Evolutionary conservation across 345 rosid genomes (phyloP), one percentile per base, ranked within the genome.

Genomic region (Corchorus capsularis): DNA sequence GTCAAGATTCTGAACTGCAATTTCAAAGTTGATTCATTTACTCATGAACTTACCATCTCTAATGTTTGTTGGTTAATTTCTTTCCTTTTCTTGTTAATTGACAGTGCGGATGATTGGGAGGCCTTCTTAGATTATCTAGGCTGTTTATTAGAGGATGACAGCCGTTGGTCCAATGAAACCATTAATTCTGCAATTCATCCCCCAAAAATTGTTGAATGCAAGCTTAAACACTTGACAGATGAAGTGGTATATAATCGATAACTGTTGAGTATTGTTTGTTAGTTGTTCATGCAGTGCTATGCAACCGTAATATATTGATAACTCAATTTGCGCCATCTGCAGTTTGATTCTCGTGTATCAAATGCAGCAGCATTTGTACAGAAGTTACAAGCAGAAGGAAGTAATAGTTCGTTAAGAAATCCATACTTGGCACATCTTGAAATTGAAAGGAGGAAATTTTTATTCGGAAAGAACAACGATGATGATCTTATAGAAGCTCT

Each of bases 21-120:
- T 72, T 47, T 76, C 54, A n/a, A 14, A 32, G 20, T 7, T 78
- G 27, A 41, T 53, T 4, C 37, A 39, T 77, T 74, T 68, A 35
- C n/a, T 72, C 34, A 60, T 67, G 53, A 43, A 52, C 19, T 13
- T 66, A 53, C 5, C 76, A 50, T 68, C 72, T 75, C 71, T 52
- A n/a, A 72, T 63, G 81, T 67, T 82, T 86, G 77, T 77, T 83
- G 39, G 8, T 45, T 81, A 56, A 52, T 81, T 71, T 74, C 74
- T 63, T 84, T 83, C 34, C 32, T 72, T 56, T 72, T 41, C 5
- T 27, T 60, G 53, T 59, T 7, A 53, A 80, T 81, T 80, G 87
- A 82, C 94, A 93, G 99, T 89, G 94, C 96, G 85, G 99, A 96
- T 85, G 99, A 96, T 81, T 92, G 98, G 98, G 94, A 93, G 84